These are phyloP conservation scores for Ilyonectria destructans DNA, from an alignment of 2,329 filamentous ascomycete species.

Conservation along the genomic window DNA sequence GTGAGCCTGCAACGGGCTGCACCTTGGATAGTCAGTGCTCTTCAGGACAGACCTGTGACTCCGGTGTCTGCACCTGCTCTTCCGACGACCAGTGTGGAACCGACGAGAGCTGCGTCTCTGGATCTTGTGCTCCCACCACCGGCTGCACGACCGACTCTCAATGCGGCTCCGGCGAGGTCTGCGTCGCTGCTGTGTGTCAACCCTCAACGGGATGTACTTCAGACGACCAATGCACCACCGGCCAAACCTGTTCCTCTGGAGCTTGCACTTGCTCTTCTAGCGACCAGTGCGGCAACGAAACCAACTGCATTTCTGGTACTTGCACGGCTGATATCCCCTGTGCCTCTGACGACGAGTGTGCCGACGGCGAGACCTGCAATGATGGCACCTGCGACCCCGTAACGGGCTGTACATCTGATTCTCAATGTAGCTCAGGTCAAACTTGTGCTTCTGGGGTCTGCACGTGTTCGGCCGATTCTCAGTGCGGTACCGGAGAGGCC, in stretches of 20 bases:
- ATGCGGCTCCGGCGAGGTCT: slow-evolving; percentile 6
- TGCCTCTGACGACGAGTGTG: not conserved
- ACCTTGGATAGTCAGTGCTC: not conserved
- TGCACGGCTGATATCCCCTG: slow-evolving; percentile 1
- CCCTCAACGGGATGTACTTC: not conserved
- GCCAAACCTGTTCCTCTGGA: slow-evolving; percentile 8
- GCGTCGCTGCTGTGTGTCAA: not conserved
- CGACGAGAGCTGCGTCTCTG: not conserved
- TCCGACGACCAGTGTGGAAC: not conserved
- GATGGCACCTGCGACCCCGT: not conserved
- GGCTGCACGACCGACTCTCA: not conserved
- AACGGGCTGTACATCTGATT: slow-evolving; percentile 1
- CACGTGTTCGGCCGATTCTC: not conserved
- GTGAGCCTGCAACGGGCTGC: not conserved
- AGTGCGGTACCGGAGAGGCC: not conserved
- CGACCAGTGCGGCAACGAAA: not conserved
- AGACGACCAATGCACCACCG: not conserved
- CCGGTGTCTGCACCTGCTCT: not conserved
- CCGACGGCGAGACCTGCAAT: not conserved
- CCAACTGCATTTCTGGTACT: slow-evolving; percentile 5
- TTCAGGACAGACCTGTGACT: not conserved
- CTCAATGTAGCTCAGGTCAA: not conserved
- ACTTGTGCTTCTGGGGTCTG: not conserved
- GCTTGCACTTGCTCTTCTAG: not conserved
- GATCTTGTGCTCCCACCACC: not conserved